Conservation (phyloP, 768 basidiomycete genomes). For the Mycena epipterygia region DNA sequence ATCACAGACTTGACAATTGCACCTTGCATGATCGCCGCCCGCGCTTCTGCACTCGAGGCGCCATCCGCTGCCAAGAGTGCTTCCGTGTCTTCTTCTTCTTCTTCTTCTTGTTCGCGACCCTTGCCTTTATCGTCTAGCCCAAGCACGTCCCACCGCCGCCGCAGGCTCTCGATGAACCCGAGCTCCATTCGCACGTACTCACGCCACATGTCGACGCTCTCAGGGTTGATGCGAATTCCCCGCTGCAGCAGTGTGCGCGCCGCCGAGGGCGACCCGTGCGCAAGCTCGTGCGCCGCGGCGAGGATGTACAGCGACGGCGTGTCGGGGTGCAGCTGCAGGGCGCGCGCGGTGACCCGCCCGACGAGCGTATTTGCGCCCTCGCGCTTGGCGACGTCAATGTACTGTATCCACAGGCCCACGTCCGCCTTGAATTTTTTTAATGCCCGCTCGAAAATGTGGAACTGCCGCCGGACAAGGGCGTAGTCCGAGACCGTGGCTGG, state of each 20-base stretch:
- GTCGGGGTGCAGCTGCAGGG: conserved; percentile 89
- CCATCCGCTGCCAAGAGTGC: conserved; percentile 61
- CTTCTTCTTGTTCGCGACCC: conserved; percentile 43
- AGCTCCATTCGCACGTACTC: conserved; percentile 95
- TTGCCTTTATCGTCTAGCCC: conserved; percentile 66
- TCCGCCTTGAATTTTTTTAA: conserved; percentile 91
- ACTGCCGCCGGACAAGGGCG: conserved; percentile 86
- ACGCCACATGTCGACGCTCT: conserved; percentile 84
- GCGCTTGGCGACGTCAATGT: conserved; percentile 86
- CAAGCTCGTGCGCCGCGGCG: conserved; percentile 86
- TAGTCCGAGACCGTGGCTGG: conserved; percentile 74
- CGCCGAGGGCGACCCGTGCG: conserved; percentile 78
- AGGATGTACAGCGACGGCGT: conserved; percentile 85
- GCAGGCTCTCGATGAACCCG: conserved; percentile 84
- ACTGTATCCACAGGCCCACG: conserved; percentile 89
- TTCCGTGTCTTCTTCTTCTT: conserved; percentile 41
- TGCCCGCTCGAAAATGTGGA: conserved; percentile 93
- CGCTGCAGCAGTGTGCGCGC: conserved; percentile 89
- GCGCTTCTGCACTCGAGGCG: conserved; percentile 57
- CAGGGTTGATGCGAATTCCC: conserved; percentile 83
- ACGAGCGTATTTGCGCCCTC: conserved; percentile 86
- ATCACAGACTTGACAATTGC: conserved; percentile 87
- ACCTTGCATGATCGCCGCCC: conserved; percentile 80
- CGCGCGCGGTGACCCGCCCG: conserved; percentile 86
- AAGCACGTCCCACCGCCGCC: conserved; percentile 84